Evolutionary conservation across 116 monocot species (phyloP), one percentile per base, ranked within the genome.

Genomic region (Dioscorea cayenensis): DNA sequence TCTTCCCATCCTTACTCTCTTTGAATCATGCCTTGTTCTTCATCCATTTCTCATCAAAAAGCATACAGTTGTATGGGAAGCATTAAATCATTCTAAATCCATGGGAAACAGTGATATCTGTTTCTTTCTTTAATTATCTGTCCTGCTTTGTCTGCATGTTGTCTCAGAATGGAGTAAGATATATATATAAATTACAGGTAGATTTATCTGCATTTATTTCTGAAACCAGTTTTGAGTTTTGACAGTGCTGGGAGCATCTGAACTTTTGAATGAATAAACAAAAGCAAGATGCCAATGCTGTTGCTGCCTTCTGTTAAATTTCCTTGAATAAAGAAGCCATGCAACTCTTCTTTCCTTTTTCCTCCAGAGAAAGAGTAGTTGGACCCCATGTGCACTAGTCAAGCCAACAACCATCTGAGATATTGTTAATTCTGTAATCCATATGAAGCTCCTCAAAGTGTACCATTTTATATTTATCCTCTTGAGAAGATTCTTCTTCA

Each of bases 21-120:
- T 73, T 65, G 7, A 73, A 72, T 60, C n/a, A 62, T 65, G 65
- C 35, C 65, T 65, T 63, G 23, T 27, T 13, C 27, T 63, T 19
- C 63, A 22, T 23, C 63, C n/a, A 19, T 63, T 5, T 7, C 22
- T 1, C 25, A 23, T 59, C n/a, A 21, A 21, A 21, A 59, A 19
- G 59, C 59, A 59, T 11, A 59, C 59, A 59, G 17, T 59, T 59
- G 63, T 22, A 63, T 63, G 63, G 63, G 25, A 12, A 63, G 20
- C 25, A 63, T 12, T 27, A 63, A 23, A 21, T 43, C 63, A 20
- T 63, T 23, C 63, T 6, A 63, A 32, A 63, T 21, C 23, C 63
- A 63, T 27, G 8, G 63, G 3, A 23, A 63, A 23, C 21, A 12
- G 21, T 10, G 63, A 12, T 23, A 0, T 23, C 8, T 22, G 8